These are phyloP conservation scores for Schizopora paradoxa DNA, from an alignment of 1,284 basidiomycete species.

Conservation along the genomic window DNA sequence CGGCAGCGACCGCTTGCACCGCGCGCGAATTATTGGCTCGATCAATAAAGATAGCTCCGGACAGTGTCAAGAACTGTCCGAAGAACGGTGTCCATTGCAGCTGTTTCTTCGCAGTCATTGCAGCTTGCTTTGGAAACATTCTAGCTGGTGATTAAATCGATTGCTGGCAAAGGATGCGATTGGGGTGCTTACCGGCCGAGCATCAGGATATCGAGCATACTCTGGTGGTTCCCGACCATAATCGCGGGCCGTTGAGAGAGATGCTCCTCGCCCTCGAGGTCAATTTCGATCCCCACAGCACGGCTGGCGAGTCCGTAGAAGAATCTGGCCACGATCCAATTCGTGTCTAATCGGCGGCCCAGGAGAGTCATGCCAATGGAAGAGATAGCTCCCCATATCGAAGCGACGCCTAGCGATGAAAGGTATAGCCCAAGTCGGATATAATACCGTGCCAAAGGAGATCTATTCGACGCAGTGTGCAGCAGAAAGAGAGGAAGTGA, in stretches of 20 bases:
- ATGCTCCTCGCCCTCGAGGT: conserved; percentile 85
- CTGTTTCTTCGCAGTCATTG: conserved; percentile 94
- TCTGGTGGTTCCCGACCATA: conserved; percentile 91
- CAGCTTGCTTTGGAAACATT: conserved; percentile 77
- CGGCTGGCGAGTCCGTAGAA: conserved; percentile 76
- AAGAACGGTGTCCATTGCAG: conserved; percentile 81
- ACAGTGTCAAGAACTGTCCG: conserved; percentile 88
- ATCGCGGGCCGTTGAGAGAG: conserved; percentile 66
- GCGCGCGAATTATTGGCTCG: conserved; percentile 78
- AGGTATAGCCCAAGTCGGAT: conserved; percentile 72
- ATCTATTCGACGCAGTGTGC: conserved; percentile 49
- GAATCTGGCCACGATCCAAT: conserved; percentile 78
- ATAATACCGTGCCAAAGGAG: conserved; percentile 63
- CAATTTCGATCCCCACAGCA: conserved; percentile 65
- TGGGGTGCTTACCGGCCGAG: conserved; percentile 63
- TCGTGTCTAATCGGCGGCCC: conserved; percentile 80
- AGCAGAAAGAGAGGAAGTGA: conserved; percentile 63
- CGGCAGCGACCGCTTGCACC: conserved; percentile 70
- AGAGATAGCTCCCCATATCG: conserved; percentile 71
- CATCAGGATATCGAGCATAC: conserved; percentile 82
- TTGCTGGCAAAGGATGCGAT: background rate
- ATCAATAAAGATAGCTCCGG: conserved; percentile 93
- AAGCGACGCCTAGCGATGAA: conserved; percentile 67
- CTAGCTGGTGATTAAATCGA: conserved; percentile 34
- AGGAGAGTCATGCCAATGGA: conserved; percentile 66